Evolutionary conservation across 1,139 yeast species (phyloP), one percentile per base, ranked within the genome.

Genomic region (Insectozyma bohioensis): DNA sequence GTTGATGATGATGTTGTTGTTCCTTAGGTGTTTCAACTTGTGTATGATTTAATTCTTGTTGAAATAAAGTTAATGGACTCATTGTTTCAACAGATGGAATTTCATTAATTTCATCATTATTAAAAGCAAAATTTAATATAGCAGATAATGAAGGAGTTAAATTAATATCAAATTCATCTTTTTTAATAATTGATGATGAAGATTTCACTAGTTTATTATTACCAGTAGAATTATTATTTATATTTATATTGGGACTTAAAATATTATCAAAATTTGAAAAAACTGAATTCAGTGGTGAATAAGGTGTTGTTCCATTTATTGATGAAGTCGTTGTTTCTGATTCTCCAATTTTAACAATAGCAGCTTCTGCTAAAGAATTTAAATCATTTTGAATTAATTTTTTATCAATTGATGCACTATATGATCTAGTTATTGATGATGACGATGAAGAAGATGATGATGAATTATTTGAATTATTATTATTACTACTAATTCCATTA

Each of bases 141-240:
- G 73, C 69, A 0, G 77, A 63, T 23, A 71, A 54, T 1, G 72
- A 58, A 1, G 78, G 78, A 3, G 74, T 60, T 10, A 61, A 44
- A 28, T 52, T 49, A 5, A 55, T 32, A 20, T 57, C 56, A 15
- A 34, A 30, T 4, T 31, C 37, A n/a, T 22, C 13, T 14, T 26
- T 21, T 9, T 24, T 21, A 19, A 4, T 16, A n/a, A 14, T 15
- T 7, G 21, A 4, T 8, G 17, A 11, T 12, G 6, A 5, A 24
- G 14, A 14, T 20, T 20, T 27, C 4, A 27, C 17, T 5, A 27
- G 14, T 20, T 14, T 27, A n/a, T 19, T 27, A n/a, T 27, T 19
- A 4, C n/a, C n/a, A n/a, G n/a, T n/a, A n/a, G n/a, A n/a, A n/a
- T n/a, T 29, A 12, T 29, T 30, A n/a, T n/a, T 8, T 12, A 18